phyloP scores from a whole-genome alignment of 495 filamentous ascomycete species.

The Tuber umbilicatum region DNA sequence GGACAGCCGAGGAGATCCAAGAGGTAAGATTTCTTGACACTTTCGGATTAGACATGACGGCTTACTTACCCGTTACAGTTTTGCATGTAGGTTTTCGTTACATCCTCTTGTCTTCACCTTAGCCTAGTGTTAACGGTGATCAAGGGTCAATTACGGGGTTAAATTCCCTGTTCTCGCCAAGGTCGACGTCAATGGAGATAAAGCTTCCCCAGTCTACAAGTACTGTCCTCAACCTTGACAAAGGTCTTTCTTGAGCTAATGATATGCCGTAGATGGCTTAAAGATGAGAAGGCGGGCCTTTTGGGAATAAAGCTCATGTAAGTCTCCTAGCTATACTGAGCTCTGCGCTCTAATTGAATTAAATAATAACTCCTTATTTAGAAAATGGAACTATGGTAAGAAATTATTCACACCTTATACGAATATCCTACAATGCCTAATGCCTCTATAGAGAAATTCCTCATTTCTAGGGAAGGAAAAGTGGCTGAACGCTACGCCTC shows the following conservation, averaged over 20 bases:
- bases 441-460: constrained; percentile 72
- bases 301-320: constrained; percentile 82
- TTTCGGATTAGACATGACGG: neutral
- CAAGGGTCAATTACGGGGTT: constrained; percentile 88
- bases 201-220: constrained; percentile 71
- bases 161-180: constrained; percentile 88
- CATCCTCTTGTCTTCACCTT: neutral
- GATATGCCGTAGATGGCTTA: constrained; percentile 50
- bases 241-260: neutral
- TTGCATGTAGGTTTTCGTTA: constrained; percentile 27
- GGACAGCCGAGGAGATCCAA: constrained; percentile 82
- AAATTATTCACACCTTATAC: neutral
- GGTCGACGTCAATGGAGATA: constrained; percentile 81
- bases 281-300: constrained; percentile 72
- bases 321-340: constrained; percentile 29
- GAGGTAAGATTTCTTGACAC: constrained; percentile 58
- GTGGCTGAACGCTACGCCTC: constrained; percentile 78
- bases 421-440: constrained; percentile 57
- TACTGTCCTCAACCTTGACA: constrained; percentile 45
- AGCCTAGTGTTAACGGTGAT: neutral
- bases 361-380: constrained; percentile 16
- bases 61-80: constrained; percentile 25
- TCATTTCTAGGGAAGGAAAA: constrained; percentile 76
- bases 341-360: neutral
- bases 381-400: constrained; percentile 41